Evolutionary conservation across 2,329 filamentous ascomycete species (phyloP).

Genomic region (Taxawa tesnikishii): DNA sequence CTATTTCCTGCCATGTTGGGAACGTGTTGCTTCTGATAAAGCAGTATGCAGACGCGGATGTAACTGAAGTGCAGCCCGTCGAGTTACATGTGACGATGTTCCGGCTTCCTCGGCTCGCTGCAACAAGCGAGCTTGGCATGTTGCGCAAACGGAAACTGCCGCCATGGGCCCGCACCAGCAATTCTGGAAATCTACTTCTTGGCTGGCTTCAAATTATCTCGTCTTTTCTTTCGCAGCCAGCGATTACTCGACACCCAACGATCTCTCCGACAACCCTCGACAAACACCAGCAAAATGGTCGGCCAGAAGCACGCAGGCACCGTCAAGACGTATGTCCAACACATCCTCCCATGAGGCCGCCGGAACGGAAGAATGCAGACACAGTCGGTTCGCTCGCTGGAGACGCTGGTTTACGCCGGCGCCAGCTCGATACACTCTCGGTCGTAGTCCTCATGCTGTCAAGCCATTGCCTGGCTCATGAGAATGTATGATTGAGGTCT

Average conservation of each 20-base stretch:
- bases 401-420: slow-evolving; percentile 37
- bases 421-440: slow-evolving; percentile 58
- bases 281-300: slow-evolving; percentile 40
- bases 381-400: slow-evolving; percentile 82
- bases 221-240: not conserved
- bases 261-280: slow-evolving; percentile 11
- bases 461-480: slow-evolving; percentile 36
- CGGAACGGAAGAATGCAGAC: slow-evolving; percentile 45
- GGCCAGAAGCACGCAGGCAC: slow-evolving; percentile 24
- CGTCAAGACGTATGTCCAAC: slow-evolving; percentile 45
- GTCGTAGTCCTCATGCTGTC: slow-evolving; percentile 9
- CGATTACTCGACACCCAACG: not conserved
- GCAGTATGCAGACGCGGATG: too few relatives aligned
- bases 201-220: not conserved
- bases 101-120: not conserved
- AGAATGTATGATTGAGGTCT: slow-evolving; percentile 51
- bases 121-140: not conserved
- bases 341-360: not conserved
- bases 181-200: not conserved
- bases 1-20: slow-evolving; percentile 41
- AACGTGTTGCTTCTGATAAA: too few relatives aligned
- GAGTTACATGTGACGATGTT: not conserved
- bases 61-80: not conserved
- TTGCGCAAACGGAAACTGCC: not conserved
- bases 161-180: not conserved